Evolutionary conservation across 176 grass and related monocot species (phyloP).

Genomic region (Eragrostis nindensis): DNA sequence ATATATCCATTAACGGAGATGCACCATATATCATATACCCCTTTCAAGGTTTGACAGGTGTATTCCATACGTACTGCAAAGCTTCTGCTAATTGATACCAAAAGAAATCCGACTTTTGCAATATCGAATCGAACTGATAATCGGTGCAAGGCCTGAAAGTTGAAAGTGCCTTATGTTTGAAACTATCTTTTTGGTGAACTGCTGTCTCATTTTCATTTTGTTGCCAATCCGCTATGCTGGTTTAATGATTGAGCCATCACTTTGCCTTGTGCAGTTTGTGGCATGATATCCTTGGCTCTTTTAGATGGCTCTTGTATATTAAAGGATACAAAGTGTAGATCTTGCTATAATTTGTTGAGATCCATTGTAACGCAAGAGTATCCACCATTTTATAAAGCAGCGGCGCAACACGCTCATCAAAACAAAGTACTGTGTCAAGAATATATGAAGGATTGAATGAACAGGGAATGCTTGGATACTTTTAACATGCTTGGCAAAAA

Average conservation of each 20-base stretch:
- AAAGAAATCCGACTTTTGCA: background rate
- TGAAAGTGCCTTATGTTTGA: background rate
- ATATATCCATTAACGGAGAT: background rate
- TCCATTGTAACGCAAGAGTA: background rate
- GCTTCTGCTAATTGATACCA: slow-evolving; percentile 12
- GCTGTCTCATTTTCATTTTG: background rate
- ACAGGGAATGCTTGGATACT: background rate
- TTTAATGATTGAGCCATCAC: background rate
- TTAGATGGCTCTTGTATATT: background rate
- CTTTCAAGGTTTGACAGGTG: background rate
- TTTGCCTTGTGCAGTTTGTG: background rate
- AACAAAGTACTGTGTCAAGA: slow-evolving; percentile 12
- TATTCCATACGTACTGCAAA: background rate
- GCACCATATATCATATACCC: background rate
- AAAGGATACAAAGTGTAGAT: background rate
- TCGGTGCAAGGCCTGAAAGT: slow-evolving; percentile 19
- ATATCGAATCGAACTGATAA: too few species aligned
- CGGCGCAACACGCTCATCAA: background rate
- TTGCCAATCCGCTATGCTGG: background rate
- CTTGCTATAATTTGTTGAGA: background rate
- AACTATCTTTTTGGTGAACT: background rate
- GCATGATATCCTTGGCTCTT: background rate
- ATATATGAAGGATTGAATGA: background rate
- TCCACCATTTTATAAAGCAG: too few species aligned
- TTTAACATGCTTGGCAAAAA: background rate